Evolutionary conservation across 78 protist genomes (phyloP).

Genomic region (Dictyostelium purpureum): DNA sequence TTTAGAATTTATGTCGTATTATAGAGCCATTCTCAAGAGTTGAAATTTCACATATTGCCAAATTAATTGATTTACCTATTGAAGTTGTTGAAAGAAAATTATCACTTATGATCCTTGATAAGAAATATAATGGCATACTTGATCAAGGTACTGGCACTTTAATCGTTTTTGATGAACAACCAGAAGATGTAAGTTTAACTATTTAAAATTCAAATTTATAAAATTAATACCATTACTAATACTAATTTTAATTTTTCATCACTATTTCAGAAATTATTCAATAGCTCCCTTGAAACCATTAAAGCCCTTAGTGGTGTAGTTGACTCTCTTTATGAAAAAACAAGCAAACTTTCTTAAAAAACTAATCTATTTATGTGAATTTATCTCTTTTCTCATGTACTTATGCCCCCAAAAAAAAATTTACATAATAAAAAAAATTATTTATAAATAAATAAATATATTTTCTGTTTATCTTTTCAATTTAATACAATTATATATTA

Average conservation of each 20-base stretch:
- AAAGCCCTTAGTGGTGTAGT: conserved; percentile 86
- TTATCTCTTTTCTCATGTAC: neutral
- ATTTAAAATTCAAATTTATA: too few relatives aligned
- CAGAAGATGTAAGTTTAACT: conserved; percentile 37
- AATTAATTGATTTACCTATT: conserved; percentile 86
- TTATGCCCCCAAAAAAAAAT: neutral
- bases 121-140: conserved; percentile 94
- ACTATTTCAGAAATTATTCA: conserved; percentile 70
- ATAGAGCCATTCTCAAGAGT: conserved; percentile 97
- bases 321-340: conserved; percentile 89
- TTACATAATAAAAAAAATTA: neutral
- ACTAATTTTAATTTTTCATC: neutral
- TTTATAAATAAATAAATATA: neutral
- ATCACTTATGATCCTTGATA: conserved; percentile 98
- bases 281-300: conserved; percentile 86
- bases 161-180: conserved; percentile 88
- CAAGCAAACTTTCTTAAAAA: conserved; percentile 72
- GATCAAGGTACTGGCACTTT: conserved; percentile 97
- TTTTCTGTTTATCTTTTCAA: too few relatives aligned
- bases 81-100: conserved; percentile 91
- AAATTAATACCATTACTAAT: too few relatives aligned
- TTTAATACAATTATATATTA: neutral
- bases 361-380: too few relatives aligned
- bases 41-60: conserved; percentile 92
- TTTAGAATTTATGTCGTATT: conserved; percentile 87